Evolutionary conservation across 2,329 filamentous ascomycete species (phyloP).

Genomic region (Sporothrix sp.): DNA sequence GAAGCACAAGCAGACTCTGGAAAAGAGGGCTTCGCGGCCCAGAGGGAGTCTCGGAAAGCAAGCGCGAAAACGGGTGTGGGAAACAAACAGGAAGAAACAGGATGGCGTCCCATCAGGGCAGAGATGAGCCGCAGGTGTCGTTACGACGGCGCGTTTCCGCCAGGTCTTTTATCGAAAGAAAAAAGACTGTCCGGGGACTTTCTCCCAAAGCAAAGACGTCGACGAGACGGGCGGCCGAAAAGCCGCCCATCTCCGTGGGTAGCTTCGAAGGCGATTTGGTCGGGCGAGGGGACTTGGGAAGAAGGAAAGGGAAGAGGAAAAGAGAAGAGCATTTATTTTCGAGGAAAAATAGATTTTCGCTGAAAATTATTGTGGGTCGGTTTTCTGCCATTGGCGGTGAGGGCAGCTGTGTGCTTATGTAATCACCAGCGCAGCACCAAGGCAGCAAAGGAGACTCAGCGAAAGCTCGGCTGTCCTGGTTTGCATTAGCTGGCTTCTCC

Average conservation of each 20-base stretch:
- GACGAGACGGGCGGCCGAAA: slow-evolving; percentile 27
- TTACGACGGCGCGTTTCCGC: slow-evolving; percentile 99
- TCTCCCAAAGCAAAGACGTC: slow-evolving; percentile 84
- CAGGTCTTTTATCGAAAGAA: slow-evolving; percentile 38
- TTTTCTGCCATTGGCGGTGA: slow-evolving; percentile 15
- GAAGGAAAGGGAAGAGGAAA: slow-evolving; percentile 26
- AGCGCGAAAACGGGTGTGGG: slow-evolving; percentile 20
- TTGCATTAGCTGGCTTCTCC: too few relatives aligned
- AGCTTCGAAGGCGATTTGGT: slow-evolving; percentile 99
- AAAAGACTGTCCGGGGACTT: slow-evolving; percentile 89
- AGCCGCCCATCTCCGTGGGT: slow-evolving; percentile 63
- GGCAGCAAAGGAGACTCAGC: not conserved
- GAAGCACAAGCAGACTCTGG: slow-evolving; percentile 7
- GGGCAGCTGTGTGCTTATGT: not conserved
- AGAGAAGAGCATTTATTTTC: not conserved
- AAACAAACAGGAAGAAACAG: not conserved
- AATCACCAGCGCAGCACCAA: not conserved
- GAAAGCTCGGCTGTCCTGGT: too few relatives aligned
- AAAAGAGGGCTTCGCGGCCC: slow-evolving; percentile 4
- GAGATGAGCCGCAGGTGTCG: slow-evolving; percentile 89
- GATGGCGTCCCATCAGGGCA: slow-evolving; percentile 29
- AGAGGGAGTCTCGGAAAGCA: slow-evolving; percentile 5
- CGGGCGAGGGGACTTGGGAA: slow-evolving; percentile 72
- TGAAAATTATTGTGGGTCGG: slow-evolving; percentile 6
- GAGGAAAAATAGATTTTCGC: slow-evolving; percentile 12